Evolutionary conservation across 2,329 filamentous ascomycete species (phyloP).

Genomic region (Fusarium sambucinum): DNA sequence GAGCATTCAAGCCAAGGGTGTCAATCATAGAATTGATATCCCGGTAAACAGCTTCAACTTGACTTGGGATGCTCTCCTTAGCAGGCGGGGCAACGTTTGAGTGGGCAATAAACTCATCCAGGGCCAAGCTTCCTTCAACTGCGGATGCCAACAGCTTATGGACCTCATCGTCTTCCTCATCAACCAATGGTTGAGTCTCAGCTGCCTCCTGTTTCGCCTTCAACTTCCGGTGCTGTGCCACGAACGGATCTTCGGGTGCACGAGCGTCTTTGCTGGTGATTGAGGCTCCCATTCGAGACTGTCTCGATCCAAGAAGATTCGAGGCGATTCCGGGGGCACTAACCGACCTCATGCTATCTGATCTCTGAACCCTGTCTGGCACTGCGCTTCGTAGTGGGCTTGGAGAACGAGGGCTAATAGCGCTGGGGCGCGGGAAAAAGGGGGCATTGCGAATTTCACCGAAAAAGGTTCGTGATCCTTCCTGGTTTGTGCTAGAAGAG

Average conservation of each 20-base stretch:
- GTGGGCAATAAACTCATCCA: constrained; percentile 77
- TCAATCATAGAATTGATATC: constrained; percentile 96
- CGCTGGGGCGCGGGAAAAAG: constrained; percentile 65
- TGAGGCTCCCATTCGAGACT: constrained; percentile 54
- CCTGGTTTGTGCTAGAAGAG: constrained; percentile 56
- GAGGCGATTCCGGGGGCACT: constrained; percentile 71
- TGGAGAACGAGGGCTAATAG: constrained; percentile 75
- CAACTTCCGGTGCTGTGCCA: constrained; percentile 63
- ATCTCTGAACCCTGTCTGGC: constrained; percentile 62
- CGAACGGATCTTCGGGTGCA: constrained; percentile 60
- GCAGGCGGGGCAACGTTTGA: constrained; percentile 65
- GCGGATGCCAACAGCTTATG: constrained; percentile 72
- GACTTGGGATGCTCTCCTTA: constrained; percentile 69
- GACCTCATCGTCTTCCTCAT: constrained; percentile 77
- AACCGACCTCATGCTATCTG: constrained; percentile 67
- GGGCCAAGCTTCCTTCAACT: constrained; percentile 69
- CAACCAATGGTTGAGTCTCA: constrained; percentile 68
- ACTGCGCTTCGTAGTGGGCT: constrained; percentile 74
- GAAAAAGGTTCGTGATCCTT: constrained; percentile 62
- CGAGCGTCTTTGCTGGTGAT: constrained; percentile 55
- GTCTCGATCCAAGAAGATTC: constrained; percentile 61
- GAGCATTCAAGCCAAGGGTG: constrained; percentile 84
- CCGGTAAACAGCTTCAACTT: constrained; percentile 76
- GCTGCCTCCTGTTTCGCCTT: constrained; percentile 69
- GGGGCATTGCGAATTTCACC: constrained; percentile 67